A percentile compares a stretch with the other conserved stretches of the same genome.
Evolutionary conservation across 208 protist species (phyloP).

Genomic region (Crithidia mellificae): DNA sequence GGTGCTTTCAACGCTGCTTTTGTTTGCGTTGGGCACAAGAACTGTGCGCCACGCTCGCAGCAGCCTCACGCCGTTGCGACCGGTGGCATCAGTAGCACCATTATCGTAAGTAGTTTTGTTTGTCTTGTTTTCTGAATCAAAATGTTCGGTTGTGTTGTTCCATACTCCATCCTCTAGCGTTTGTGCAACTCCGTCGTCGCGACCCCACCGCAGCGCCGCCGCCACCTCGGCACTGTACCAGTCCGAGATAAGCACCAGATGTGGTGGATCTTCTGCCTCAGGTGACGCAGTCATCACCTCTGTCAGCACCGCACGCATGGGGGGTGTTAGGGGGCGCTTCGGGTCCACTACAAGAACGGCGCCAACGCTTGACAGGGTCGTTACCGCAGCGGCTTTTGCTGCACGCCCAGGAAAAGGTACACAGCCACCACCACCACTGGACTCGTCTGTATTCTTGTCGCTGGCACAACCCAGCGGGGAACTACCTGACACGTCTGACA

Average conservation of each 20-base stretch:
- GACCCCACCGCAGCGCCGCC: constrained; percentile 11
- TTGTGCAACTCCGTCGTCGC: neutral
- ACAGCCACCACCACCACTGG: no score
- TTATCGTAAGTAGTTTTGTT: no score
- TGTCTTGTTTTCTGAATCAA: no score
- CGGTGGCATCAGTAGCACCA: neutral
- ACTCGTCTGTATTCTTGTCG: no score
- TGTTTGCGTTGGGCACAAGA: neutral
- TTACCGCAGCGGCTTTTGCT: no score
- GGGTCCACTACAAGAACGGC: constrained; percentile 52
- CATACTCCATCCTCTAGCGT: no score
- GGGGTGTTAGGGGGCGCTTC: constrained; percentile 40
- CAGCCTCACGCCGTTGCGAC: neutral
- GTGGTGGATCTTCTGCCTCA: constrained; percentile 24
- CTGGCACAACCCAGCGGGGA: no score
- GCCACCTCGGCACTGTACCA: constrained; percentile 41
- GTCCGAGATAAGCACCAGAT: constrained; percentile 53
- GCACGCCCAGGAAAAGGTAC: no score
- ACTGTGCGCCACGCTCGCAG: constrained; percentile 9
- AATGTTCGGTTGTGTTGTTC: no score
- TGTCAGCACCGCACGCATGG: constrained; percentile 33
- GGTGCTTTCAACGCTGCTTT: no score
- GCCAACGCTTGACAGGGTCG: constrained; percentile 38
- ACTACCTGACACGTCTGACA: neutral
- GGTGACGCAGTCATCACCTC: constrained; percentile 19